Conservation (phyloP, 2,329 filamentous ascomycete genomes). For the Talaromyces sp. region DNA sequence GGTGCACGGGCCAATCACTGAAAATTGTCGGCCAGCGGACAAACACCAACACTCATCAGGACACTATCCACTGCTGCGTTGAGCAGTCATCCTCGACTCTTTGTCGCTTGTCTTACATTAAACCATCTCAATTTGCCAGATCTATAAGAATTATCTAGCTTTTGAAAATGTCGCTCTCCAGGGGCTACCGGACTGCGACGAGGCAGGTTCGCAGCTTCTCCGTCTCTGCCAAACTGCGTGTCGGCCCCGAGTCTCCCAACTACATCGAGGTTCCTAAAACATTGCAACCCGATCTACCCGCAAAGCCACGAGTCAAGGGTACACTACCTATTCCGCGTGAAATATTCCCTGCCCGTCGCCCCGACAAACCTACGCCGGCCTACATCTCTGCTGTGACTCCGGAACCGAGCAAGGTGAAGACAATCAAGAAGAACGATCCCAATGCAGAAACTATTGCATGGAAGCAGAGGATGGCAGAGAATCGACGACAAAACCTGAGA, state of each 20-base stretch:
- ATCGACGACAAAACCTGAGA: conserved; percentile 67
- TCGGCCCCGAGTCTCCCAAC: conserved; percentile 73
- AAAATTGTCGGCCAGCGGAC: conserved; percentile 32
- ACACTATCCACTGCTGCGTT: not conserved
- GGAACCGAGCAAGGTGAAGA: conserved; percentile 42
- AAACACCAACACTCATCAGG: not conserved
- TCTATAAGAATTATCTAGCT: not conserved
- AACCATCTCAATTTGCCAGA: not conserved
- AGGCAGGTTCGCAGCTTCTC: conserved; percentile 41
- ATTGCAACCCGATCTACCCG: conserved; percentile 63
- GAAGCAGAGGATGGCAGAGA: conserved; percentile 70
- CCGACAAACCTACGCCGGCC: conserved; percentile 58
- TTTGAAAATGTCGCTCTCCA: conserved; percentile 35
- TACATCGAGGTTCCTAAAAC: conserved; percentile 80
- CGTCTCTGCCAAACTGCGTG: conserved; percentile 34
- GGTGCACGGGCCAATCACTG: conserved; percentile 36
- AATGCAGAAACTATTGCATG: conserved; percentile 56
- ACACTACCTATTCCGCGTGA: conserved; percentile 78
- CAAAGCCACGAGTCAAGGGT: conserved; percentile 61
- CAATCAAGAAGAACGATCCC: conserved; percentile 35
- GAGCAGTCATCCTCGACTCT: not conserved
- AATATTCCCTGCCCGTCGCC: conserved; percentile 64
- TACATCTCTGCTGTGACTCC: conserved; percentile 63
- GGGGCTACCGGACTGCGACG: conserved; percentile 34
- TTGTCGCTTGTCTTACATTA: not conserved